Conservation (phyloP, 1,284 basidiomycete species). For the Coniferiporia sulphurascens region DNA sequence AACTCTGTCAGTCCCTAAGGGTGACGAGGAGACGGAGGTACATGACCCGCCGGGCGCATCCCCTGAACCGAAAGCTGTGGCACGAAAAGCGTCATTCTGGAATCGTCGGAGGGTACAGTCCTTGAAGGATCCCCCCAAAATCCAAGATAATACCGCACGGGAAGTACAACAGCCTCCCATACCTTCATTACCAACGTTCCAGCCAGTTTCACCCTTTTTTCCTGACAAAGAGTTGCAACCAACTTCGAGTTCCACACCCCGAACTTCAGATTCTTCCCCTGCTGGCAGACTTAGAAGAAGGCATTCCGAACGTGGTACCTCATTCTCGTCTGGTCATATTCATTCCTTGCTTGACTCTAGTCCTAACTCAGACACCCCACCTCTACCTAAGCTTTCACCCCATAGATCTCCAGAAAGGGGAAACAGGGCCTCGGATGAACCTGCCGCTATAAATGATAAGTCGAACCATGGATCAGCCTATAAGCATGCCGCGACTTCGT, state of each 20-base stretch:
- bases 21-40: neutral
- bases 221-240: constrained; percentile 7
- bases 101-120: constrained; percentile 17
- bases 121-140: constrained; percentile 2
- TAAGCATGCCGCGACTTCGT: constrained; percentile 2
- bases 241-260: constrained; percentile 20
- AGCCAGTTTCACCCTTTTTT: constrained; percentile 18
- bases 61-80: constrained; percentile 5
- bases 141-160: neutral
- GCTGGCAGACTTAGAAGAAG: constrained; percentile 42
- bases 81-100: constrained; percentile 17
- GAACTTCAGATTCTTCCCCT: constrained; percentile 26
- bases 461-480: neutral
- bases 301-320: constrained; percentile 42
- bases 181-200: constrained; percentile 13
- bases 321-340: constrained; percentile 9
- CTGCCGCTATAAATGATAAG: neutral
- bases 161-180: neutral
- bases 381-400: constrained; percentile 17
- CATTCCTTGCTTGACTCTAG: constrained; percentile 16
- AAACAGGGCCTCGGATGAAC: neutral
- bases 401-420: constrained; percentile 7
- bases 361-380: constrained; percentile 10
- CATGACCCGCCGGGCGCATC: neutral
- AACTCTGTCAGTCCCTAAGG: neutral